phyloP scores from a whole-genome alignment of 2,329 filamentous ascomycete species.

The Emydomyces testavorans region DNA sequence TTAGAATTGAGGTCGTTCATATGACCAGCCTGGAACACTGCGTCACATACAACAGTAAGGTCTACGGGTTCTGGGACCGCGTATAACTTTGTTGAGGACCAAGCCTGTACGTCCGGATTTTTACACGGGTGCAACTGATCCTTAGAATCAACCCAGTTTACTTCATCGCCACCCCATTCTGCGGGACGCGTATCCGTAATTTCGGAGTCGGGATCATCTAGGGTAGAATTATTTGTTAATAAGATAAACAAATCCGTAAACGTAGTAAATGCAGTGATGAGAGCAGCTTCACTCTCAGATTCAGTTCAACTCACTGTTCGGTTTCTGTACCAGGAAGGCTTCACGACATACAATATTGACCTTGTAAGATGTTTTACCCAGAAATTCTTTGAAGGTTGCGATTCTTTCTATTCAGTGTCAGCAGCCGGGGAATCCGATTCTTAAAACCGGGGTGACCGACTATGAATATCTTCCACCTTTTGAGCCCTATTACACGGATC shows the following conservation, averaged over 20 bases:
- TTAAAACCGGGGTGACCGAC: not conserved
- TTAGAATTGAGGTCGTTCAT: conserved; percentile 3
- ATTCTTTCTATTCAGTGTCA: conserved; percentile 3
- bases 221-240: not conserved
- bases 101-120: not conserved
- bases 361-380: not conserved
- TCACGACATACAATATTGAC: conserved; percentile 9
- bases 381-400: not conserved
- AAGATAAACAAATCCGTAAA: not conserved
- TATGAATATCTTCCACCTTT: conserved; percentile 2
- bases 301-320: not conserved
- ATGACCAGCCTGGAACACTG: not conserved
- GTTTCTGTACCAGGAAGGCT: conserved; percentile 1
- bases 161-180: conserved; percentile 3
- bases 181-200: not conserved
- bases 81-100: conserved; percentile 4
- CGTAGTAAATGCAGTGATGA: not conserved
- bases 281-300: not conserved
- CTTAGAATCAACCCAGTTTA: not conserved
- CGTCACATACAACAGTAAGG: conserved; percentile 6
- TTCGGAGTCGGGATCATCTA: conserved; percentile 1
- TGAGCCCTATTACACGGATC: not conserved
- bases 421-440: not conserved
- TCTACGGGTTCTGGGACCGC: not conserved
- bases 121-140: not conserved